Evolutionary conservation across 805 yeast species (phyloP).

Genomic region (Candida tallmaniae): DNA sequence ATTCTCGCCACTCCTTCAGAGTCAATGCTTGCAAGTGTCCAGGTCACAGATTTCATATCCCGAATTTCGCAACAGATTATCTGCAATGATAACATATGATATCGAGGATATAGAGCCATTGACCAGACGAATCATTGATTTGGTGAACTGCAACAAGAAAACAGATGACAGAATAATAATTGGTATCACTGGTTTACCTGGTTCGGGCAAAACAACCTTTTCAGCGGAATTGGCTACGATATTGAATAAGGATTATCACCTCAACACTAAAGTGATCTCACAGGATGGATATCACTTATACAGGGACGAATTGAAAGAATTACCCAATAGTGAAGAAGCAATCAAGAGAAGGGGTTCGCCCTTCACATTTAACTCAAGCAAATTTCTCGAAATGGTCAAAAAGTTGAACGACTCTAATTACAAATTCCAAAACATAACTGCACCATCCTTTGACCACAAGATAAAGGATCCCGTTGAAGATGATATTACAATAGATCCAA

Average conservation of each 20-base stretch:
- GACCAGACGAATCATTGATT: background rate
- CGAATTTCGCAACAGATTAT: no score
- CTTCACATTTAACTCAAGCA: constrained; percentile 67
- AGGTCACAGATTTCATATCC: no score
- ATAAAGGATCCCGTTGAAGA: constrained; percentile 65
- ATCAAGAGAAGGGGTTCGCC: constrained; percentile 77
- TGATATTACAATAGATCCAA: constrained; percentile 43
- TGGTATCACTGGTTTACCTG: constrained; percentile 73
- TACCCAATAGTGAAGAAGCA: constrained; percentile 56
- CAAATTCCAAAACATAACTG: constrained; percentile 30
- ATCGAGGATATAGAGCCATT: background rate
- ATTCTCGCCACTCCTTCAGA: no score
- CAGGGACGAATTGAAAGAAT: constrained; percentile 25
- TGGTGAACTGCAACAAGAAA: constrained; percentile 3
- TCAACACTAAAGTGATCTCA: constrained; percentile 23
- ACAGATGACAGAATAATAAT: constrained; percentile 42
- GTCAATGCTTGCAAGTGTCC: no score
- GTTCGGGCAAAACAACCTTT: constrained; percentile 77
- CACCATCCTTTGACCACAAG: constrained; percentile 76
- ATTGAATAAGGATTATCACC: constrained; percentile 12
- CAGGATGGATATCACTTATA: constrained; percentile 41
- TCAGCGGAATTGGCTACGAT: constrained; percentile 41
- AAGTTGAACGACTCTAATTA: constrained; percentile 12
- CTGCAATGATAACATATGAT: background rate
- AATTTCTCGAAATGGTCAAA: constrained; percentile 21